Conservation (phyloP, 805 yeast genomes). For the Wickerhamomyces subpelliculosus region DNA sequence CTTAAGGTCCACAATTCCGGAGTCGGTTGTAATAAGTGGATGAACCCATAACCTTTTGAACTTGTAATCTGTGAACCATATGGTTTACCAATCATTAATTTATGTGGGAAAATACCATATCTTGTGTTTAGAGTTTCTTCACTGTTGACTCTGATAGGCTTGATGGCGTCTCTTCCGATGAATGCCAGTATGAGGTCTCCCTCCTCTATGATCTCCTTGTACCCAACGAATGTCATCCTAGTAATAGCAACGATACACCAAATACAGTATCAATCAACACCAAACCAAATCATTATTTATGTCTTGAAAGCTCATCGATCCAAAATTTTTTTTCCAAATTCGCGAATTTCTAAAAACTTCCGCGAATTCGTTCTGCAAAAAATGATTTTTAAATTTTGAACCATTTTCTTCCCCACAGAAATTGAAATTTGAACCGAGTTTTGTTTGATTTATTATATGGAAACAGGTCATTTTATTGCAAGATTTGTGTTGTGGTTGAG, state of each 20-base stretch:
- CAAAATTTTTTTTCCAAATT: too few species aligned
- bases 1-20: conserved; percentile 97
- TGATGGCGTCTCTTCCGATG: conserved; percentile 72
- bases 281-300: too few species aligned
- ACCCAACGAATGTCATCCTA: conserved; percentile 33
- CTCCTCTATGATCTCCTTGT: conserved; percentile 65
- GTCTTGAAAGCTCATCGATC: neutral
- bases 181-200: conserved; percentile 86
- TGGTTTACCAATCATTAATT: conserved; percentile 68
- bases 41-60: conserved; percentile 71
- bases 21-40: conserved; percentile 83
- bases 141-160: conserved; percentile 57
- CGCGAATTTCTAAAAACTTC: too few species aligned
- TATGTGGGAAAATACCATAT: conserved; percentile 86
- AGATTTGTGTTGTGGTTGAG: too few species aligned
- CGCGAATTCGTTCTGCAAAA: too few species aligned
- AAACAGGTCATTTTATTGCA: too few species aligned
- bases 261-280: too few species aligned
- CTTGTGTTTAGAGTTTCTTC: conserved; percentile 73
- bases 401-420: too few species aligned
- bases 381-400: too few species aligned
- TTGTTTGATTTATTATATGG: too few species aligned
- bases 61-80: conserved; percentile 85
- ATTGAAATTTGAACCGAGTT: too few species aligned
- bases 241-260: neutral